These are phyloP conservation scores for Hyphodiscus hymeniophilus DNA, from an alignment of 495 filamentous ascomycete species.

Conservation along the genomic window DNA sequence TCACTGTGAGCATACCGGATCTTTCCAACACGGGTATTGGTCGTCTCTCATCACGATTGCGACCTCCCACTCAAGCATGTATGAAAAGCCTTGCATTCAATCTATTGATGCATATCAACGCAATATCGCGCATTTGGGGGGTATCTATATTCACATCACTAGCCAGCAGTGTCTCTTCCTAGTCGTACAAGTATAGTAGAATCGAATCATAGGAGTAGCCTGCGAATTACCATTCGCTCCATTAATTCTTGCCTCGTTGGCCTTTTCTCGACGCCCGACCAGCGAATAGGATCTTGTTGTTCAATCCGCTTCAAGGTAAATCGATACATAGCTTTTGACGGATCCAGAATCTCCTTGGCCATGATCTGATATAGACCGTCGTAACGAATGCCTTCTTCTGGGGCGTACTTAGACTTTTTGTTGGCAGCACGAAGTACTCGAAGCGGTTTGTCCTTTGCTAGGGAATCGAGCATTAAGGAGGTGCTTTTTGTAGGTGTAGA, in stretches of 20 bases:
- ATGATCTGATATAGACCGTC: slow-evolving; percentile 44
- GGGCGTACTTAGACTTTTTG: slow-evolving; percentile 31
- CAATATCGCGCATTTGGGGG: too few species aligned
- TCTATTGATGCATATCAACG: too few species aligned
- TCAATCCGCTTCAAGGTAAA: slow-evolving; percentile 31
- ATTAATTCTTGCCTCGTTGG: slow-evolving; percentile 5
- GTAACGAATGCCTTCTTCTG: slow-evolving; percentile 41
- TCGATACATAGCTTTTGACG: slow-evolving; percentile 25
- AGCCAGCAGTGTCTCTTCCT: too few species aligned
- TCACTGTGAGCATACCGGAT: too few species aligned
- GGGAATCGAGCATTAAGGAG: slow-evolving; percentile 28
- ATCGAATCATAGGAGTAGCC: not conserved
- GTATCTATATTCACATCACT: too few species aligned
- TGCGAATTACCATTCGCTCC: slow-evolving; percentile 1
- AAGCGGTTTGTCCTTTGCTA: slow-evolving; percentile 26
- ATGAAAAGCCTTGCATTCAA: too few species aligned
- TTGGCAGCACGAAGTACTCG: slow-evolving; percentile 39
- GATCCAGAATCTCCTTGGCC: slow-evolving; percentile 25
- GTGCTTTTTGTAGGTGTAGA: slow-evolving; percentile 28
- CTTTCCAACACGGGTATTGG: too few species aligned
- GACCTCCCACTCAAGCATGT: too few species aligned
- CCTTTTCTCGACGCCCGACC: not conserved
- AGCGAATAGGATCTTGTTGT: slow-evolving; percentile 37
- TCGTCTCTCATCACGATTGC: too few species aligned
- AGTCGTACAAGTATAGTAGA: too few species aligned